Conservation (phyloP, 1,284 basidiomycete genomes). For the Thelephora terrestris region DNA sequence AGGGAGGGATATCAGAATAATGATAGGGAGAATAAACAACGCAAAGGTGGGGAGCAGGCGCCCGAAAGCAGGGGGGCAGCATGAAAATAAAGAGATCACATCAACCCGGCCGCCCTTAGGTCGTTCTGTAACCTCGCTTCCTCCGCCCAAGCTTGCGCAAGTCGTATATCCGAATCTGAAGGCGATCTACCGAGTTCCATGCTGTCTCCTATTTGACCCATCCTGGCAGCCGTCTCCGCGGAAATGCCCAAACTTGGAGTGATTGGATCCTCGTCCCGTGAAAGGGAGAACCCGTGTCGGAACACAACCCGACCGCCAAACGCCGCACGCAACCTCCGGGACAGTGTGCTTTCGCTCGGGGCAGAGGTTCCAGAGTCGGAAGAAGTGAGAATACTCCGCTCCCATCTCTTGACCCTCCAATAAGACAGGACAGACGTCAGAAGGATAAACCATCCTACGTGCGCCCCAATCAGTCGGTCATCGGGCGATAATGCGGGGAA, state of each 20-base stretch:
- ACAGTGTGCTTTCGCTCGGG: constrained; percentile 18
- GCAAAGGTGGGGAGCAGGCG: constrained; percentile 3
- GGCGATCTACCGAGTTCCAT: neutral
- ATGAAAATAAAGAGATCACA: constrained; percentile 7
- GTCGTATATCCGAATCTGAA: constrained; percentile 19
- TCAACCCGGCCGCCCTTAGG: constrained; percentile 55
- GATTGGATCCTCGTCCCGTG: constrained; percentile 2
- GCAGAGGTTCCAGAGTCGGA: constrained; percentile 12
- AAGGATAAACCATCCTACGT: constrained; percentile 80
- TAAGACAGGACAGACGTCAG: constrained; percentile 82
- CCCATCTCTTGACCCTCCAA: constrained; percentile 89
- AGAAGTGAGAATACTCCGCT: constrained; percentile 52
- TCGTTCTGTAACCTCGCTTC: constrained; percentile 50
- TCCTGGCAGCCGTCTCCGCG: constrained; percentile 29
- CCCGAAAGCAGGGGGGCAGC: neutral
- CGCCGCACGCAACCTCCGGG: constrained; percentile 30
- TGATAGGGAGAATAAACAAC: neutral
- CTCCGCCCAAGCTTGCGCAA: constrained; percentile 38
- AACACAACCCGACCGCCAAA: constrained; percentile 30
- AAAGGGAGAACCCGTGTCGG: no score
- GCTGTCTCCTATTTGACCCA: constrained; percentile 14
- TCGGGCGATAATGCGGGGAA: neutral
- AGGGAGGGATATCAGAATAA: neutral
- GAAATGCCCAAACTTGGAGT: constrained; percentile 22
- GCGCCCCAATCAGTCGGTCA: neutral